Conservation (phyloP, 1,284 basidiomycete genomes). For the Tetrapyrgos nigripes region DNA sequence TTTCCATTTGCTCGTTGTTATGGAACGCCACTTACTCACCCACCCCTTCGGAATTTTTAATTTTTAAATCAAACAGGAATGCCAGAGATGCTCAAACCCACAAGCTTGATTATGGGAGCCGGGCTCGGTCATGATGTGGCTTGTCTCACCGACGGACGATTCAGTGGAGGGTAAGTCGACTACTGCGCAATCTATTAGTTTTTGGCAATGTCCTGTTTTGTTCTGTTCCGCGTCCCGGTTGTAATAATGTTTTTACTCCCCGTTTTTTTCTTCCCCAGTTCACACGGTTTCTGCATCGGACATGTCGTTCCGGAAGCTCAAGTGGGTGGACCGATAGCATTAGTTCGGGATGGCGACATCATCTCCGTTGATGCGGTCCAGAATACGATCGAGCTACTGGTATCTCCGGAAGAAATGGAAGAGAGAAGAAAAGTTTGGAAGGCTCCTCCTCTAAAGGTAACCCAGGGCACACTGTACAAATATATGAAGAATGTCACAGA, state of each 20-base stretch:
- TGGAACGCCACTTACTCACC: slow-evolving; percentile 4
- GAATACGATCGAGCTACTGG: slow-evolving; percentile 81
- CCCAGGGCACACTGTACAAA: slow-evolving; percentile 87
- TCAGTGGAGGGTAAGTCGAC: slow-evolving; percentile 83
- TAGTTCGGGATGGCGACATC: slow-evolving; percentile 87
- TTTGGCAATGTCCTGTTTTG: background rate
- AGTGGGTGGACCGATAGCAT: slow-evolving; percentile 89
- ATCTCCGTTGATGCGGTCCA: slow-evolving; percentile 87
- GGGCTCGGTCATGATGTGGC: slow-evolving; percentile 92
- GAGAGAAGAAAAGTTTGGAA: slow-evolving; percentile 73
- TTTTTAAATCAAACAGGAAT: slow-evolving; percentile 61
- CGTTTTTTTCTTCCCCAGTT: slow-evolving; percentile 47
- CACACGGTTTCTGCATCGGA: slow-evolving; percentile 91
- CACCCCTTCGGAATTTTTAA: slow-evolving; percentile 6
- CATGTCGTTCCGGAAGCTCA: slow-evolving; percentile 93
- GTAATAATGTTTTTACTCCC: background rate
- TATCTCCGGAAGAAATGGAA: slow-evolving; percentile 76
- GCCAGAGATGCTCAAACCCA: slow-evolving; percentile 96
- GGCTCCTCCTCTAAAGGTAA: slow-evolving; percentile 86
- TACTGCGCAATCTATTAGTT: background rate
- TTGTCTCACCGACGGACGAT: slow-evolving; percentile 92
- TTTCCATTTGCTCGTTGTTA: slow-evolving; percentile 12
- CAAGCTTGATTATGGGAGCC: slow-evolving; percentile 90
- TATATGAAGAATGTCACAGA: slow-evolving; percentile 87
- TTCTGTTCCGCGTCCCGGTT: background rate